Evolutionary conservation across 371 early-diverging fungal genomes (phyloP).

Genomic region (Mucor velutinosus): DNA sequence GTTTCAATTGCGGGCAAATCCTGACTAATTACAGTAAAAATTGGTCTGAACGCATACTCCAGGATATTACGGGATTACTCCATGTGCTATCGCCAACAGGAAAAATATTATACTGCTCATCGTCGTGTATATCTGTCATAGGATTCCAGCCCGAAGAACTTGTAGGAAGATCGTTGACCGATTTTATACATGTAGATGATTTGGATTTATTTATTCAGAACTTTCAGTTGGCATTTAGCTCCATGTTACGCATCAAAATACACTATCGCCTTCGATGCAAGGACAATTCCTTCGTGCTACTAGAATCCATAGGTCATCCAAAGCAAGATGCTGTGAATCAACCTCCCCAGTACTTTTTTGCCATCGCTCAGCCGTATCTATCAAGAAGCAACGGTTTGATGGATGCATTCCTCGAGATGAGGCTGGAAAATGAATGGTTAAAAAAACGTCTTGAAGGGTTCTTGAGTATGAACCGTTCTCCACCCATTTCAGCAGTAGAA

Average conservation of each 20-base stretch:
- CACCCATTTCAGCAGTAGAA: neutral
- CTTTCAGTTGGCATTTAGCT: conserved; percentile 32
- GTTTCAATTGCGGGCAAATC: conserved; percentile 8
- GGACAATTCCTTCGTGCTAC: conserved; percentile 40
- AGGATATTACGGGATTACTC: conserved; percentile 56
- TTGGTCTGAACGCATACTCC: conserved; percentile 49
- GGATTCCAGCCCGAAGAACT: conserved; percentile 56
- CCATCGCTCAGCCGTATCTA: conserved; percentile 47
- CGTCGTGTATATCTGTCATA: conserved; percentile 48
- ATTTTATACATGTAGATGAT: conserved; percentile 60
- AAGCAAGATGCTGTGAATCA: conserved; percentile 5
- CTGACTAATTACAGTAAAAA: conserved; percentile 25
- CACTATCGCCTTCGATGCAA: conserved; percentile 48
- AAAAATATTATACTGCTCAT: conserved; percentile 53
- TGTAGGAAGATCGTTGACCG: conserved; percentile 43
- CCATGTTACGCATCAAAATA: conserved; percentile 26
- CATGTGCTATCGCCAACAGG: conserved; percentile 54
- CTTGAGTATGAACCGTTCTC: neutral
- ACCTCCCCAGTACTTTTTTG: conserved; percentile 36
- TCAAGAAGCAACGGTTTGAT: conserved; percentile 36
- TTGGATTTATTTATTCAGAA: conserved; percentile 42
- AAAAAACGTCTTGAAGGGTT: conserved; percentile 27
- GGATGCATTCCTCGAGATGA: conserved; percentile 48
- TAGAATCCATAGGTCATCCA: conserved; percentile 49
- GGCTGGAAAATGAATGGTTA: conserved; percentile 47